These are phyloP conservation scores for Torulaspora delbrueckii DNA, from an alignment of 805 yeast species.

Conservation along the genomic window DNA sequence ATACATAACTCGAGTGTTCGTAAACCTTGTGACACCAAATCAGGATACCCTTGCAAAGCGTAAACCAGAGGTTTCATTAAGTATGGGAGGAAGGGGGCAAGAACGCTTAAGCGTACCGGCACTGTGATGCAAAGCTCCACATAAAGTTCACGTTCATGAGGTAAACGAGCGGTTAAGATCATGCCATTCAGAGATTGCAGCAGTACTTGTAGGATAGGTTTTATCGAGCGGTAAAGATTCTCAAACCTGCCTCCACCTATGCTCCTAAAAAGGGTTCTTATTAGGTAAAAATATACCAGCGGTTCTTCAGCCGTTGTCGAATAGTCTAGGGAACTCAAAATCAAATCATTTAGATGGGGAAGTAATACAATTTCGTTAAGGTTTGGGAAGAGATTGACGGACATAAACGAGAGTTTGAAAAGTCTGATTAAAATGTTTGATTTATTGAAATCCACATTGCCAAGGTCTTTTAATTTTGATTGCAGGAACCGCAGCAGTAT, in stretches of 20 bases:
- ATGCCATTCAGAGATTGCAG: slow-evolving; percentile 80
- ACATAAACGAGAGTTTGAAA: slow-evolving; percentile 91
- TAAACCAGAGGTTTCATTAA: slow-evolving; percentile 87
- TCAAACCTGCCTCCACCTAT: slow-evolving; percentile 98
- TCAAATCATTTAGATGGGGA: slow-evolving; percentile 82
- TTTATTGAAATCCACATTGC: slow-evolving; percentile 69
- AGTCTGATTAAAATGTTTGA: slow-evolving; percentile 78
- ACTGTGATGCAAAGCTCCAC: slow-evolving; percentile 94
- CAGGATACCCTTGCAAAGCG: slow-evolving; percentile 87
- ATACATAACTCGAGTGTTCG: slow-evolving; percentile 93
- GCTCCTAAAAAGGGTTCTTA: slow-evolving; percentile 84
- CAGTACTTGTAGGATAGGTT: slow-evolving; percentile 83
- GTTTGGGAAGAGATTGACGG: slow-evolving; percentile 84
- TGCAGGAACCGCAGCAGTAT: slow-evolving; percentile 71
- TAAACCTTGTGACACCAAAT: slow-evolving; percentile 88
- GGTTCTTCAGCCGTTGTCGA: slow-evolving; percentile 90
- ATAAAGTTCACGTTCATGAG: slow-evolving; percentile 88
- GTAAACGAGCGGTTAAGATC: slow-evolving; percentile 75
- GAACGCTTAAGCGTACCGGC: slow-evolving; percentile 87
- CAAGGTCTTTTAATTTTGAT: slow-evolving; percentile 68
- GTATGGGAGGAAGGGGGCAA: slow-evolving; percentile 87
- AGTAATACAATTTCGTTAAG: slow-evolving; percentile 82
- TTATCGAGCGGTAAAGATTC: slow-evolving; percentile 82
- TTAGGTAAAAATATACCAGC: slow-evolving; percentile 77
- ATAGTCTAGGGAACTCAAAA: slow-evolving; percentile 69